Conservation (phyloP, 768 basidiomycete species). For the Lactarius hatsudake region DNA sequence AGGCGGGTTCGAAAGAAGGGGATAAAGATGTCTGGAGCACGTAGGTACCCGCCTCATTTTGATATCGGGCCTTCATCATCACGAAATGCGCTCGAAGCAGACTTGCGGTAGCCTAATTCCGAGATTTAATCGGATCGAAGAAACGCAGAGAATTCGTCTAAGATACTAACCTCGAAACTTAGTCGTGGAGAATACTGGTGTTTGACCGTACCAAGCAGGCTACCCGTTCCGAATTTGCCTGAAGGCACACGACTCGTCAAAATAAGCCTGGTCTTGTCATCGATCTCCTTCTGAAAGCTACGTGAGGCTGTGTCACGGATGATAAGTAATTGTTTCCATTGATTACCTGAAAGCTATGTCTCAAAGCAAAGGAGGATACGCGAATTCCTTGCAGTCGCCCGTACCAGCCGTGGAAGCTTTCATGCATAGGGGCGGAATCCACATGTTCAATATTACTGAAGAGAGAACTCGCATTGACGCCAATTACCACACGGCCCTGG, state of each 20-base stretch:
- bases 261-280: slow-evolving; percentile 43
- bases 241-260: slow-evolving; percentile 39
- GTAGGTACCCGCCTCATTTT: slow-evolving; percentile 16
- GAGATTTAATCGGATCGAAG: neutral
- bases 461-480: slow-evolving; percentile 49
- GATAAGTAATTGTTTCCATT: neutral
- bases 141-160: neutral
- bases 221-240: slow-evolving; percentile 10
- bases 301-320: slow-evolving; percentile 6
- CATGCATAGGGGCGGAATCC: neutral
- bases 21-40: slow-evolving; percentile 22
- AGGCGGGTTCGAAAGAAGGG: slow-evolving; percentile 14
- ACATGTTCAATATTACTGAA: slow-evolving; percentile 37
- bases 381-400: slow-evolving; percentile 36
- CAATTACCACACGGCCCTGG: slow-evolving; percentile 44
- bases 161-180: slow-evolving; percentile 37
- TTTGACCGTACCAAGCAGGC: slow-evolving; percentile 64
- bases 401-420: slow-evolving; percentile 30
- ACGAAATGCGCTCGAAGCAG: slow-evolving; percentile 26
- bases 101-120: slow-evolving; percentile 29
- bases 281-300: slow-evolving; percentile 45
- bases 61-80: slow-evolving; percentile 18
- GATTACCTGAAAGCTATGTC: slow-evolving; percentile 45
- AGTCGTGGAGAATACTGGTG: slow-evolving; percentile 73
- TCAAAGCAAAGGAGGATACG: slow-evolving; percentile 38